Conservation (phyloP, 148 eudicot species). For the Diospyros kaki region DNA sequence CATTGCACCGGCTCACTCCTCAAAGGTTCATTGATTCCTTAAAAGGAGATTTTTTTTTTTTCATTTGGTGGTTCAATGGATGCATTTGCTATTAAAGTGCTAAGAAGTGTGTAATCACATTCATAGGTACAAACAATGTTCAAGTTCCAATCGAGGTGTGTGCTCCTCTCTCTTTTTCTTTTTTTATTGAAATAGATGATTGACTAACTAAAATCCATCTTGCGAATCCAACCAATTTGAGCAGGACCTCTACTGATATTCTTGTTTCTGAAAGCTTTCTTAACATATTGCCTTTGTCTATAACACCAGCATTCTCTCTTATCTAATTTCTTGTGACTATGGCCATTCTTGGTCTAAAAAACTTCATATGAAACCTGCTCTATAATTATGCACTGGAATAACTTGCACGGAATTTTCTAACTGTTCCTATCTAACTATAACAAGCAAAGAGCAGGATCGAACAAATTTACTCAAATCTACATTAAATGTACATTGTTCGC, state of each 20-base stretch:
- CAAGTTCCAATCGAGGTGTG: too few species aligned
- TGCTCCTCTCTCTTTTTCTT: too few species aligned
- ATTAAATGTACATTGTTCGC: neutral
- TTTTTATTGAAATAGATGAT: neutral
- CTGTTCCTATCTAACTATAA: neutral
- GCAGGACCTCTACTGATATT: neutral
- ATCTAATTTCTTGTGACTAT: neutral
- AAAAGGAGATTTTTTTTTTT: neutral
- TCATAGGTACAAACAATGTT: neutral
- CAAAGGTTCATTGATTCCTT: neutral
- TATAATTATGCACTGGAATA: too few species aligned
- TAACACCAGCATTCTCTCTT: neutral
- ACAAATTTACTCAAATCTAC: neutral
- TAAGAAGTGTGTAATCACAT: neutral
- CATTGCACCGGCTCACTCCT: neutral
- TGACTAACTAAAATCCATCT: neutral
- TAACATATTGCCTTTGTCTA: neutral
- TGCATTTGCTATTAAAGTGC: neutral
- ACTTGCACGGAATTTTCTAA: neutral
- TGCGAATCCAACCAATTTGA: too few species aligned
- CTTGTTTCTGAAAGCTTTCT: neutral
- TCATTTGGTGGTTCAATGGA: neutral
- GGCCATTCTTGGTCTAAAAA: neutral
- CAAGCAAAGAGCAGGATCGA: neutral
- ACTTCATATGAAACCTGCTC: neutral